Conservation (phyloP, 2,329 filamentous ascomycete species). For the Penicillium sp. region DNA sequence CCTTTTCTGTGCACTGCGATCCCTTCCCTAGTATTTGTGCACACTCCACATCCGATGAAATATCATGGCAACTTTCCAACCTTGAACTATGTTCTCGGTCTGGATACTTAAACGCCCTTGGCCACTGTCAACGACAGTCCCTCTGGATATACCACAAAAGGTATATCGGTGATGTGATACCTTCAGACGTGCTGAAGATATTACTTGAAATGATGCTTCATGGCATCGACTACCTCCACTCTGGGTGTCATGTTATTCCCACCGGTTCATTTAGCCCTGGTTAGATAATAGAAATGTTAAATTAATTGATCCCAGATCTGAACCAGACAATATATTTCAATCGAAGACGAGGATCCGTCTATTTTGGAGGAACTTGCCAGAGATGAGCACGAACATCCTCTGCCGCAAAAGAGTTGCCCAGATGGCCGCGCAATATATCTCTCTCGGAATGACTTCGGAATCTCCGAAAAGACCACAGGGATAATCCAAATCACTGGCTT, state of each 20-base stretch:
- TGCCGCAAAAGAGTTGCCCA: slow-evolving; percentile 29
- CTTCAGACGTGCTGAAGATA: slow-evolving; percentile 30
- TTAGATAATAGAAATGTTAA: neutral
- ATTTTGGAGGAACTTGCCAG: slow-evolving; percentile 23
- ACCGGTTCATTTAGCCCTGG: slow-evolving; percentile 31
- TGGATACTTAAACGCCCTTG: neutral
- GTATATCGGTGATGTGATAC: neutral
- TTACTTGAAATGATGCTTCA: slow-evolving; percentile 36
- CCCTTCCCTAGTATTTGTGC: no score
- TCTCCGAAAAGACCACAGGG: slow-evolving; percentile 20
- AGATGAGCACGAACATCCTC: slow-evolving; percentile 29
- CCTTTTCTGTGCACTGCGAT: no score
- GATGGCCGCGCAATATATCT: slow-evolving; percentile 37
- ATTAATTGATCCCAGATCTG: slow-evolving; percentile 29
- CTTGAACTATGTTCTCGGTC: neutral
- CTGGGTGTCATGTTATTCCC: slow-evolving; percentile 44
- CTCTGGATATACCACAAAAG: neutral
- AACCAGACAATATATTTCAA: slow-evolving; percentile 35
- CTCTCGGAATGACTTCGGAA: slow-evolving; percentile 33
- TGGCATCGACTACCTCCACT: slow-evolving; percentile 45
- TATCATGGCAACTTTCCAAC: neutral
- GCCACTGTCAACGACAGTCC: neutral
- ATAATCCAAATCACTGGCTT: slow-evolving; percentile 35
- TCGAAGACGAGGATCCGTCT: slow-evolving; percentile 29
- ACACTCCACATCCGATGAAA: no score